Percentiles rank a stretch among this genome's conserved stretches.
phyloP scores from a whole-genome alignment of 1,284 basidiomycete species.

The Leccinum fallax region DNA sequence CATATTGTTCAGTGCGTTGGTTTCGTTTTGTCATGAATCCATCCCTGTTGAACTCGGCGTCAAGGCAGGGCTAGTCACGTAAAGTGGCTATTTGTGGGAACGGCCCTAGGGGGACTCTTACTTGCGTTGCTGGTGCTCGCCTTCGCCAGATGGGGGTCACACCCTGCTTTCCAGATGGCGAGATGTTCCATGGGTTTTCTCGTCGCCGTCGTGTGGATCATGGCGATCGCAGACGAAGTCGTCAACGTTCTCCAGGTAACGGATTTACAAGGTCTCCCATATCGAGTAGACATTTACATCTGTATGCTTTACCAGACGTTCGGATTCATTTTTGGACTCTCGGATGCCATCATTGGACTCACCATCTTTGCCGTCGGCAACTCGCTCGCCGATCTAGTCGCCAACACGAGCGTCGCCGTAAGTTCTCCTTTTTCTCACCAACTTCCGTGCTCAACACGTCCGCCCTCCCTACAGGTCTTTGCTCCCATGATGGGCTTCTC shows the following conservation, averaged over 20 bases:
- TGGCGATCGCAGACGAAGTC: constrained; percentile 93
- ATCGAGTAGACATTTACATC: constrained; percentile 5
- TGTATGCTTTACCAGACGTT: constrained; percentile 62
- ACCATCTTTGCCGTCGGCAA: constrained; percentile 54
- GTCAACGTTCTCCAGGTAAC: constrained; percentile 82
- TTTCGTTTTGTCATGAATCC: constrained; percentile 5
- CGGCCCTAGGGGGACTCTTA: constrained; percentile 55
- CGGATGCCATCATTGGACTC: constrained; percentile 89
- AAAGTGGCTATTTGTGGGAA: constrained; percentile 58
- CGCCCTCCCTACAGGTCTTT: constrained; percentile 53
- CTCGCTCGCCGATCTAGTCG: too few species aligned
- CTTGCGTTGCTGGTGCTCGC: constrained; percentile 59
- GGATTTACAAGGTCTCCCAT: constrained; percentile 16
- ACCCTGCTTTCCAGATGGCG: constrained; percentile 63
- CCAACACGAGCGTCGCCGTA: constrained; percentile 88
- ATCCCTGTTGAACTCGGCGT: constrained; percentile 5
- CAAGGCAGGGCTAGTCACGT: constrained; percentile 59
- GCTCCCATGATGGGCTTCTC: constrained; percentile 91
- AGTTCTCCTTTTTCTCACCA: constrained; percentile 23
- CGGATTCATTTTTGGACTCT: constrained; percentile 91
- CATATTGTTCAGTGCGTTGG: constrained; percentile 70
- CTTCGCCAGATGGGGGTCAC: constrained; percentile 62
- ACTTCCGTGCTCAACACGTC: not conserved
- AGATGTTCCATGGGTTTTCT: constrained; percentile 89
- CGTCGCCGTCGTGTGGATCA: constrained; percentile 92